Conservation (phyloP, 345 rosid species). For the Diplotaxis tenuifolia region DNA sequence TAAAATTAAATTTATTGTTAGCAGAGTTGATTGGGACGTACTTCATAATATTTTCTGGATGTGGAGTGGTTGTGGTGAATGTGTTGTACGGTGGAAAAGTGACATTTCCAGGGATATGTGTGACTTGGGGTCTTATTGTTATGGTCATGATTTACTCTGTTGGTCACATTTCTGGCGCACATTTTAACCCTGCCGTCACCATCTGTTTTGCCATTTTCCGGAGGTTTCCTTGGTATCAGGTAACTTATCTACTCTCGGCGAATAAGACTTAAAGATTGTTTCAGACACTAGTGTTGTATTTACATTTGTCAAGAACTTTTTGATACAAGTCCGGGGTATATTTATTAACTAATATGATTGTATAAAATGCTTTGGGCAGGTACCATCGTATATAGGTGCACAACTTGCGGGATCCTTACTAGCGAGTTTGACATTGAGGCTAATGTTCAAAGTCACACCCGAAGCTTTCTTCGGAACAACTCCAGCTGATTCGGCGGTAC, state of each 20-base stretch:
- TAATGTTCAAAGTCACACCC: slow-evolving; percentile 46
- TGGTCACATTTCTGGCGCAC: slow-evolving; percentile 83
- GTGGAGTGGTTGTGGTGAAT: slow-evolving; percentile 65
- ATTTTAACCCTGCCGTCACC: slow-evolving; percentile 79
- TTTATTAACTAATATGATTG: not conserved
- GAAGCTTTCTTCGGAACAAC: slow-evolving; percentile 55
- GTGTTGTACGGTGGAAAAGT: slow-evolving; percentile 51
- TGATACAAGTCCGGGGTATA: not conserved
- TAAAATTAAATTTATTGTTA: not conserved
- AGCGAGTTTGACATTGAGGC: slow-evolving; percentile 51
- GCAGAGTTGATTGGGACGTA: slow-evolving; percentile 73
- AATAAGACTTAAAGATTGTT: not conserved
- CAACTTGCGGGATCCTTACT: slow-evolving; percentile 57
- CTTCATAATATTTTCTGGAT: slow-evolving; percentile 69
- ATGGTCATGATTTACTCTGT: slow-evolving; percentile 71
- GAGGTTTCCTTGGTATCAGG: slow-evolving; percentile 55
- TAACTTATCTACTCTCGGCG: not conserved
- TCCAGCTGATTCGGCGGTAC: slow-evolving; percentile 51
- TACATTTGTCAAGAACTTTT: not conserved
- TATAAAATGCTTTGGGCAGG: not conserved
- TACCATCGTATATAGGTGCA: slow-evolving; percentile 38
- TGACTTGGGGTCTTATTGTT: slow-evolving; percentile 69
- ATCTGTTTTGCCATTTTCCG: slow-evolving; percentile 55
- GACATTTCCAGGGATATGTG: slow-evolving; percentile 63
- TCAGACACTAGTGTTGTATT: not conserved